Evolutionary conservation across 305 asterid genomes (phyloP).

Genomic region (Solanum aculeatissimum): DNA sequence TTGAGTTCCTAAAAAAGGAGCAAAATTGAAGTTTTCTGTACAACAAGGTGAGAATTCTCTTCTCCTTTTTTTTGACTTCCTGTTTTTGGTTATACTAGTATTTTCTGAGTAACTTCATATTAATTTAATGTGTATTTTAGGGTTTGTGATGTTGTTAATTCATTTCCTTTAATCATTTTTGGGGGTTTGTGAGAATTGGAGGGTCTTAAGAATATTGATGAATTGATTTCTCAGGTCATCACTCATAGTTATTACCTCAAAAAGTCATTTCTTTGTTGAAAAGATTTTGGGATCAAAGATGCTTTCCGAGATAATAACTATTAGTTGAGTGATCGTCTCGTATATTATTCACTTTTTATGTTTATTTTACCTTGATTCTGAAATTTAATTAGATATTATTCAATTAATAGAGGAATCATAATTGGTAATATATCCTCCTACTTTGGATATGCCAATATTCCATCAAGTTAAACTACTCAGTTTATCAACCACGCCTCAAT

Average conservation of each 20-base stretch:
- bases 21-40: background rate
- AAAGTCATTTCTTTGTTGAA: background rate
- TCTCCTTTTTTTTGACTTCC: background rate
- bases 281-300: too few species aligned
- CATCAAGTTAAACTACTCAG: background rate
- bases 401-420: background rate
- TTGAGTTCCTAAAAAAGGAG: background rate
- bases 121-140: background rate
- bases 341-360: background rate
- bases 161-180: background rate
- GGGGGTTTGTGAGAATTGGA: background rate
- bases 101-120: background rate
- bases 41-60: background rate
- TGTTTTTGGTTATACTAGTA: background rate
- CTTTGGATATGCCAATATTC: background rate
- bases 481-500: background rate
- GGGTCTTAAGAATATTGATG: background rate
- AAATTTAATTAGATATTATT: background rate
- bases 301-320: background rate
- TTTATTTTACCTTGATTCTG: background rate
- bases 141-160: background rate
- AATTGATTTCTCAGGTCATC: background rate
- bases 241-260: background rate
- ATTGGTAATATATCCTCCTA: background rate
- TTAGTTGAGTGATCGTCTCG: background rate